Evolutionary conservation across 2,329 filamentous ascomycete species (phyloP).

Genomic region (Leptographium procerum): DNA sequence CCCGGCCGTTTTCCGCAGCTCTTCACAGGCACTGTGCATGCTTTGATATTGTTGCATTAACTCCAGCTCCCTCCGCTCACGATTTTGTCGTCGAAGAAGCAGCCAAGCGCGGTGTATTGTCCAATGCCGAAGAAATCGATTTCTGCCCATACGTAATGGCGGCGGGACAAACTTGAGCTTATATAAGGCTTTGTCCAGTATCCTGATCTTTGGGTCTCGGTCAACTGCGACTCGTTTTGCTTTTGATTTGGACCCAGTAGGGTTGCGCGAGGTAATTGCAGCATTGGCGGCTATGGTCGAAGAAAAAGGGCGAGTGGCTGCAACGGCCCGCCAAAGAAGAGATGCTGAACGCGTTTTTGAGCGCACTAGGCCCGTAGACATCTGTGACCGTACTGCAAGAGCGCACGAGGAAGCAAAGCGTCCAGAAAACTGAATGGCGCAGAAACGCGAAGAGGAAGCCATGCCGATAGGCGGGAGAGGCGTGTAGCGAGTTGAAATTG

Average conservation of each 20-base stretch:
- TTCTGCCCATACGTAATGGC: conserved; percentile 80
- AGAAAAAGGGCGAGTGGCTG: neutral
- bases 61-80: conserved; percentile 52
- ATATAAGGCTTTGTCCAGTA: conserved; percentile 21
- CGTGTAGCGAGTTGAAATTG: too few relatives aligned
- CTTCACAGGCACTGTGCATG: conserved; percentile 81
- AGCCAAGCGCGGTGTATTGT: conserved; percentile 96
- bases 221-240: conserved; percentile 1
- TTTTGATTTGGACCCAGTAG: neutral
- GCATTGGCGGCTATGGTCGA: neutral
- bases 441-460: neutral
- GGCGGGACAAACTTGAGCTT: conserved; percentile 28
- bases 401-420: neutral
- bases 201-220: conserved; percentile 22
- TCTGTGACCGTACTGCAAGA: neutral
- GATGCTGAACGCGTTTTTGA: neutral
- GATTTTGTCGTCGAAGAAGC: conserved; percentile 61
- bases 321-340: neutral
- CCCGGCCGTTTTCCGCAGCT: conserved; percentile 52
- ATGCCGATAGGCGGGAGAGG: neutral
- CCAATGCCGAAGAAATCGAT: conserved; percentile 87
- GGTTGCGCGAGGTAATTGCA: neutral
- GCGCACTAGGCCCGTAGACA: neutral
- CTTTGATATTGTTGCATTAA: conserved; percentile 69
- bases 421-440: neutral